These are phyloP conservation scores for Trifolium repens DNA, from an alignment of 306 rosid species.

Conservation along the genomic window DNA sequence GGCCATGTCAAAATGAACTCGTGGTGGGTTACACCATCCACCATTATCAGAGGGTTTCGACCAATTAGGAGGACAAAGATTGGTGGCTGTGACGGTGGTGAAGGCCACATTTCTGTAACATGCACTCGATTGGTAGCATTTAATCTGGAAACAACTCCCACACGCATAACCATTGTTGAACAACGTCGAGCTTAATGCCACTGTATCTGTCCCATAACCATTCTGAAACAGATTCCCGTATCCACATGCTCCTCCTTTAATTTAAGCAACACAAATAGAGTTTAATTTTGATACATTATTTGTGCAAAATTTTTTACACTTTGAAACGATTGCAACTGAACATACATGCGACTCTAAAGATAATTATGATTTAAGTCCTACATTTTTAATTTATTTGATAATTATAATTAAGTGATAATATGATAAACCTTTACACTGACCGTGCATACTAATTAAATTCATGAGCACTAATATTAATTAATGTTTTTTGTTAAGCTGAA, in stretches of 20 bases:
- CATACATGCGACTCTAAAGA: too few species aligned
- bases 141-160: slow-evolving; percentile 79
- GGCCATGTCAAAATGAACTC: slow-evolving; percentile 86
- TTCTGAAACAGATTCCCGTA: slow-evolving; percentile 79
- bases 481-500: background rate
- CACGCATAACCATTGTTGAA: slow-evolving; percentile 88
- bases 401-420: too few species aligned
- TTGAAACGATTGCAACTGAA: background rate
- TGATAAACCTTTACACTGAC: too few species aligned
- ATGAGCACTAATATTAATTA: too few species aligned
- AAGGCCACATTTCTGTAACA: slow-evolving; percentile 51
- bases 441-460: too few species aligned
- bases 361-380: too few species aligned
- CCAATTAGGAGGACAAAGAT: slow-evolving; percentile 93
- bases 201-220: slow-evolving; percentile 84
- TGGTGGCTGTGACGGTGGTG: slow-evolving; percentile 85
- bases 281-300: too few species aligned
- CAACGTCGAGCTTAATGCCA: slow-evolving; percentile 74
- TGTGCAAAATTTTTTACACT: too few species aligned
- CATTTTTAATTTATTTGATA: too few species aligned
- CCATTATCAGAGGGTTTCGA: slow-evolving; percentile 67
- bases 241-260: slow-evolving; percentile 88
- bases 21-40: slow-evolving; percentile 97
- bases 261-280: background rate
- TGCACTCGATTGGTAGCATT: slow-evolving; percentile 62